Percentiles rank a stretch among this genome's conserved stretches.
These are phyloP conservation scores for Plenodomus biglobosus DNA, from an alignment of 2,329 filamentous ascomycete species.

Conservation along the genomic window DNA sequence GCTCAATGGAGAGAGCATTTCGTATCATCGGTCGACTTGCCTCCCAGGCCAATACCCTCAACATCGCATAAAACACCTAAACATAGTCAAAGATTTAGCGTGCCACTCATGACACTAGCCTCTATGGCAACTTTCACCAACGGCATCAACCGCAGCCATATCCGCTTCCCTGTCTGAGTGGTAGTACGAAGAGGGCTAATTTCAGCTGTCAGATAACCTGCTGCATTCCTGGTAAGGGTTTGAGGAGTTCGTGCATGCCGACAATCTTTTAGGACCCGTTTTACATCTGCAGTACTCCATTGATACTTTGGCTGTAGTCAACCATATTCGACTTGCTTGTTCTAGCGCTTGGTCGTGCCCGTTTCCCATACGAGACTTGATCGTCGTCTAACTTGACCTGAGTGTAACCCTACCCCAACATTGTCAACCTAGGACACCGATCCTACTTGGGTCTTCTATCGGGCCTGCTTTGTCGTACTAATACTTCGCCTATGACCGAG, in stretches of 20 bases:
- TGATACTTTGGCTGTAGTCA: not conserved
- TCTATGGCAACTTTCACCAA: not conserved
- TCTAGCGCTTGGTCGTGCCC: not conserved
- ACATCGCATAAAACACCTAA: not conserved
- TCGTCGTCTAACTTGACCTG: not conserved
- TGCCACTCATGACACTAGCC: not conserved
- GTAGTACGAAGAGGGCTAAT: not conserved
- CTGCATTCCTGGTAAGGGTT: not conserved
- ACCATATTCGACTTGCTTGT: not conserved
- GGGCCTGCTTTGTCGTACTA: not conserved
- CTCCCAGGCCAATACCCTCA: not conserved
- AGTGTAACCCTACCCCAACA: not conserved
- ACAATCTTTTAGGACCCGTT: not conserved
- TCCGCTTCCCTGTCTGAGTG: not conserved
- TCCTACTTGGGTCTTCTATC: not conserved
- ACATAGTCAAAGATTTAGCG: too few relatives aligned
- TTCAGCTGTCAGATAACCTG: not conserved
- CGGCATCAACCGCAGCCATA: not conserved
- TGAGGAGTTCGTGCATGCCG: not conserved
- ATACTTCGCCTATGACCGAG: constrained; percentile 2
- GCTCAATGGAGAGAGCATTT: too few relatives aligned
- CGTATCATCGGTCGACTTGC: not conserved
- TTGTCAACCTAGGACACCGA: not conserved
- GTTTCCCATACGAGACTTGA: not conserved
- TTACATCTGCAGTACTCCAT: not conserved